Evolutionary conservation across 2,329 filamentous ascomycete species (phyloP).

Genomic region (Colletotrichum chlorophyti): DNA sequence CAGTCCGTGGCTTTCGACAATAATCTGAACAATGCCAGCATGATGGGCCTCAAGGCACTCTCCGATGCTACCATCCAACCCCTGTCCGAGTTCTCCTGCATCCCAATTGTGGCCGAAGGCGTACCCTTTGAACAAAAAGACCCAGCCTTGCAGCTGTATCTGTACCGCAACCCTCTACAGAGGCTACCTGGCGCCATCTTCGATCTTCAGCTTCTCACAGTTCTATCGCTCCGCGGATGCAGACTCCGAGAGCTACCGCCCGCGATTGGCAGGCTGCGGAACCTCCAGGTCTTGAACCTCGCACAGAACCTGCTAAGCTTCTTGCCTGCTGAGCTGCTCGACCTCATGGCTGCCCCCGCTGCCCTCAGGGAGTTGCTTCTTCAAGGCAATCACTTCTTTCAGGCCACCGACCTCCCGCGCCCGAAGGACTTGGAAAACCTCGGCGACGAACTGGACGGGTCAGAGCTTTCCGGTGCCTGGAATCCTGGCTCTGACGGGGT

Average conservation of each 20-base stretch:
- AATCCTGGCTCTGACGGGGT: conserved; percentile 22
- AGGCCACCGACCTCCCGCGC: conserved; percentile 31
- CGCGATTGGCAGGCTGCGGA: conserved; percentile 62
- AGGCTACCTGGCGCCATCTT: conserved; percentile 67
- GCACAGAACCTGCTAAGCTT: conserved; percentile 67
- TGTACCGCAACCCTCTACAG: conserved; percentile 64
- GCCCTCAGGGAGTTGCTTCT: conserved; percentile 60
- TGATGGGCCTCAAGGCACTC: conserved; percentile 57
- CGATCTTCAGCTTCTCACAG: conserved; percentile 65
- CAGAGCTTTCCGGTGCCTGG: background rate
- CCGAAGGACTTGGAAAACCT: background rate
- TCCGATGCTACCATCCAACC: conserved; percentile 64
- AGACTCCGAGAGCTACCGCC: conserved; percentile 66
- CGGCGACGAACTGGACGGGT: conserved; percentile 30
- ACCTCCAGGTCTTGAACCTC: conserved; percentile 69
- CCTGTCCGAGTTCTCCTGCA: conserved; percentile 59
- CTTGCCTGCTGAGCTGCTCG: conserved; percentile 69
- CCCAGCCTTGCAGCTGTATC: conserved; percentile 65
- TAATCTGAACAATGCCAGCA: conserved; percentile 35
- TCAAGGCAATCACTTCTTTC: conserved; percentile 69
- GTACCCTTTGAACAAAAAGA: conserved; percentile 66
- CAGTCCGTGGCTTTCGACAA: background rate
- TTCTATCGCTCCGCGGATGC: conserved; percentile 72
- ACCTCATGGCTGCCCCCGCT: conserved; percentile 54
- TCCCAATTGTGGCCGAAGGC: conserved; percentile 60